Evolutionary conservation across 305 asterid genomes (phyloP).

Genomic region (Andrographis paniculata): DNA sequence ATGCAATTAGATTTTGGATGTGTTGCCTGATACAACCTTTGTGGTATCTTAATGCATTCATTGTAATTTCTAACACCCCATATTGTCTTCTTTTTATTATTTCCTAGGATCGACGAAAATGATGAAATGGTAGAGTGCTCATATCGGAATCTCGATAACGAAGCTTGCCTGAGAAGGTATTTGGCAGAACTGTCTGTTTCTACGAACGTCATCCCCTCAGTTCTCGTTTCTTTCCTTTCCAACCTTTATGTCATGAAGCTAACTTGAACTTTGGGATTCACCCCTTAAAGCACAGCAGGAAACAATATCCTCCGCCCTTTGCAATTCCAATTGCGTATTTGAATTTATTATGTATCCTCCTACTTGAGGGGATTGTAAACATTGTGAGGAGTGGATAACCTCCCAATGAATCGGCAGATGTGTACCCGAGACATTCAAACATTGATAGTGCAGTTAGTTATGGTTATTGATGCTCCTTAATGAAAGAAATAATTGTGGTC

Average conservation of each 20-base stretch:
- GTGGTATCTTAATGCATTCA: conserved; percentile 1
- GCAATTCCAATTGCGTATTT: neutral
- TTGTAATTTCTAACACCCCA: neutral
- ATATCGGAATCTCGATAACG: conserved; percentile 3
- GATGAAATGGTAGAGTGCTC: conserved; percentile 11
- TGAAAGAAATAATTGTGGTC: neutral
- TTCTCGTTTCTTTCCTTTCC: neutral
- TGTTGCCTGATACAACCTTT: neutral
- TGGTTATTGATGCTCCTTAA: neutral
- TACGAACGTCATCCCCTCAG: neutral
- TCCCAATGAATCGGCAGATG: neutral
- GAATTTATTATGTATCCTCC: neutral
- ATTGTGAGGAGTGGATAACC: neutral
- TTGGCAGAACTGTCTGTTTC: conserved; percentile 12
- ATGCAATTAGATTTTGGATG: neutral
- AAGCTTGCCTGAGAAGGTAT: conserved; percentile 15
- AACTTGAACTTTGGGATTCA: neutral
- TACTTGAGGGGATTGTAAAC: neutral
- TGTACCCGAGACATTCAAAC: neutral
- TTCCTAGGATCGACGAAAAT: conserved; percentile 14
- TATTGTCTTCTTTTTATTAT: conserved; percentile 5
- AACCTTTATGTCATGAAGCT: conserved; percentile 1
- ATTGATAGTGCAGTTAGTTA: neutral
- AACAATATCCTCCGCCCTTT: neutral
- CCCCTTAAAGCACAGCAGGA: neutral